Percentiles rank a stretch among this genome's conserved stretches.
These are phyloP conservation scores for Rhizophlyctis rosea DNA, from an alignment of 192 early-diverging fungal species.

Conservation along the genomic window DNA sequence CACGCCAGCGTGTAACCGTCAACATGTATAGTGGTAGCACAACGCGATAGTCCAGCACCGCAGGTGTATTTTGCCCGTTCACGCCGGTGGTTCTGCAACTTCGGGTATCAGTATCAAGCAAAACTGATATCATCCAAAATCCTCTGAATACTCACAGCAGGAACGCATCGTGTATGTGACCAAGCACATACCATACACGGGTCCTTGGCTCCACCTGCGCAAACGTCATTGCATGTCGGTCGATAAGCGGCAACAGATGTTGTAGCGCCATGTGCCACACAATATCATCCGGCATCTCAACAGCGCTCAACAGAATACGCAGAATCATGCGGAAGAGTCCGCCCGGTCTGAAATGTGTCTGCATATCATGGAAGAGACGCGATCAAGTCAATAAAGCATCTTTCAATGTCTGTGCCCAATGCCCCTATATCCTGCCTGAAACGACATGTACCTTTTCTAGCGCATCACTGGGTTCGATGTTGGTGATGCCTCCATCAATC, in stretches of 20 bases:
- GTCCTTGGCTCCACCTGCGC: conserved; percentile 21
- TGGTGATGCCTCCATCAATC: conserved; percentile 33
- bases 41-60: conserved; percentile 14
- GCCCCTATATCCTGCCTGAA: background rate
- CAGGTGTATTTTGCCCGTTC: background rate
- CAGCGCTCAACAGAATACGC: conserved; percentile 37
- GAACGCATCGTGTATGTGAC: conserved; percentile 36
- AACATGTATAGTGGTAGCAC: conserved; percentile 42
- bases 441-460: conserved; percentile 32
- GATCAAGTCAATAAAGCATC: background rate
- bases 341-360: conserved; percentile 35
- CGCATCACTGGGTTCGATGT: conserved; percentile 24
- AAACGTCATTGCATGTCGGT: conserved; percentile 31
- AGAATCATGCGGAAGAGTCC: conserved; percentile 36
- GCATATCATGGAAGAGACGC: background rate
- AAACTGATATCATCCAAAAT: background rate
- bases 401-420: background rate
- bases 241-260: conserved; percentile 35
- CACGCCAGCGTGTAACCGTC: conserved; percentile 31
- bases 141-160: conserved; percentile 17
- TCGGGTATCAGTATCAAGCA: no score
- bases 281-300: conserved; percentile 29
- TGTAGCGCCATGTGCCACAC: conserved; percentile 33
- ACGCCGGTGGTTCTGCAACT: background rate
- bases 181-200: conserved; percentile 28